Conservation (phyloP, 192 early-diverging fungal species). For the Coemansia sp. region DNA sequence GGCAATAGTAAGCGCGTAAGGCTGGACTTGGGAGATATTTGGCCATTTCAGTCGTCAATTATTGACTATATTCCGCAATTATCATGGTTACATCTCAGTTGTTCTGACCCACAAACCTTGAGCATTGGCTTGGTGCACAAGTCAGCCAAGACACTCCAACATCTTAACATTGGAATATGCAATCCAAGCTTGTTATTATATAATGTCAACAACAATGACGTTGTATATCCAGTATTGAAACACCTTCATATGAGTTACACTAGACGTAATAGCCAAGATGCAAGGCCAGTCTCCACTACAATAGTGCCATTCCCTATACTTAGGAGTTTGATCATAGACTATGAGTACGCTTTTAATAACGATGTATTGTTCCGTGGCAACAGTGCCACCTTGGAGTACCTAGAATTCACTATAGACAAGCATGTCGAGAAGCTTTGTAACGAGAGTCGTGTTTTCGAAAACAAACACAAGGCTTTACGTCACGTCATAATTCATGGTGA, state of each 20-base stretch:
- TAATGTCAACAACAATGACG: not conserved
- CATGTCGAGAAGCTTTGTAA: not conserved
- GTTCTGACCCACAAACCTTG: too few species aligned
- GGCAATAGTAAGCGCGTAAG: not conserved
- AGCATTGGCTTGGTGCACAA: not conserved
- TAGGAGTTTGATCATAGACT: not conserved
- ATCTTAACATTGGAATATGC: not conserved
- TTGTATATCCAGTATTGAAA: not conserved
- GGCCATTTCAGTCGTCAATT: too few species aligned
- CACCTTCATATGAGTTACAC: not conserved
- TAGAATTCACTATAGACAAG: not conserved
- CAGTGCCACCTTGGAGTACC: not conserved
- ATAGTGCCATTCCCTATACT: not conserved
- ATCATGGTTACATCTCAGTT: not conserved
- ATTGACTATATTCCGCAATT: not conserved
- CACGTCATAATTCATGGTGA: not conserved
- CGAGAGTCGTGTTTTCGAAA: not conserved
- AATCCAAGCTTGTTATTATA: not conserved
- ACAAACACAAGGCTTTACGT: not conserved
- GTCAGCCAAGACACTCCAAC: not conserved
- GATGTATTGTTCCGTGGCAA: constrained; percentile 13
- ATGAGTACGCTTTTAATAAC: not conserved
- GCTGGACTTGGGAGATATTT: not conserved
- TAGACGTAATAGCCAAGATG: too few species aligned
- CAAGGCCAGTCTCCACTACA: too few species aligned